Conservation (phyloP, 2,329 filamentous ascomycete genomes). For the Xylaria arbuscula region DNA sequence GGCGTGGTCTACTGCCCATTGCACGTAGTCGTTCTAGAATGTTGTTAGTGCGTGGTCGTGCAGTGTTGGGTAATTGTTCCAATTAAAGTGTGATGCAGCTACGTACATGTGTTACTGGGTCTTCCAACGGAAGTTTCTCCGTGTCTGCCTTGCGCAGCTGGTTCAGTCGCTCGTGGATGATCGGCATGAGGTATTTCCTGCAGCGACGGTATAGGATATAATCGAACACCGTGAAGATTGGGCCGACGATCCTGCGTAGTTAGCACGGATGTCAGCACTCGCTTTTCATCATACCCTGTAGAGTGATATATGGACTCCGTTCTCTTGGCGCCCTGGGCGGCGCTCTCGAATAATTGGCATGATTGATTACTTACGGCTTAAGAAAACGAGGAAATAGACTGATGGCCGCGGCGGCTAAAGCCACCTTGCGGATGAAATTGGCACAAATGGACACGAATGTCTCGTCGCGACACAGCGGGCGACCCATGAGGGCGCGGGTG, state of each 20-base stretch:
- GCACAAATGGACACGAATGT: slow-evolving; percentile 49
- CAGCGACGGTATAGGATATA: slow-evolving; percentile 49
- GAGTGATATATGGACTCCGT: not conserved
- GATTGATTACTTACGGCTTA: slow-evolving; percentile 45
- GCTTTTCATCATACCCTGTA: not conserved
- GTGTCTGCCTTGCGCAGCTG: slow-evolving; percentile 20
- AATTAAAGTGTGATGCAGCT: no score
- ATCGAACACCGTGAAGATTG: slow-evolving; percentile 49
- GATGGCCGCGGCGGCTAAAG: slow-evolving; percentile 46
- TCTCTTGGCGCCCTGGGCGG: not conserved
- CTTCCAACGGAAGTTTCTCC: slow-evolving; percentile 40
- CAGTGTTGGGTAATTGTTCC: not conserved
- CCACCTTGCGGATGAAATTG: slow-evolving; percentile 49
- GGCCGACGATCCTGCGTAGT: slow-evolving; percentile 45
- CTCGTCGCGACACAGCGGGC: slow-evolving; percentile 47
- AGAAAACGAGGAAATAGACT: slow-evolving; percentile 49
- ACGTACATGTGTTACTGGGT: slow-evolving; percentile 40
- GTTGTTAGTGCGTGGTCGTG: slow-evolving; percentile 5
- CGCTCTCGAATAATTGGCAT: not conserved
- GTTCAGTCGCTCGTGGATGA: slow-evolving; percentile 49
- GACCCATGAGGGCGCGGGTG: slow-evolving; percentile 49
- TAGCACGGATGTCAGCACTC: slow-evolving; percentile 6
- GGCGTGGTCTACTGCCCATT: slow-evolving; percentile 55
- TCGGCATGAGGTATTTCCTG: slow-evolving; percentile 49
- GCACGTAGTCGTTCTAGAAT: slow-evolving; percentile 53